These are phyloP conservation scores for Tolypocladium ovalisporum DNA, from an alignment of 2,329 filamentous ascomycete species.

Conservation along the genomic window DNA sequence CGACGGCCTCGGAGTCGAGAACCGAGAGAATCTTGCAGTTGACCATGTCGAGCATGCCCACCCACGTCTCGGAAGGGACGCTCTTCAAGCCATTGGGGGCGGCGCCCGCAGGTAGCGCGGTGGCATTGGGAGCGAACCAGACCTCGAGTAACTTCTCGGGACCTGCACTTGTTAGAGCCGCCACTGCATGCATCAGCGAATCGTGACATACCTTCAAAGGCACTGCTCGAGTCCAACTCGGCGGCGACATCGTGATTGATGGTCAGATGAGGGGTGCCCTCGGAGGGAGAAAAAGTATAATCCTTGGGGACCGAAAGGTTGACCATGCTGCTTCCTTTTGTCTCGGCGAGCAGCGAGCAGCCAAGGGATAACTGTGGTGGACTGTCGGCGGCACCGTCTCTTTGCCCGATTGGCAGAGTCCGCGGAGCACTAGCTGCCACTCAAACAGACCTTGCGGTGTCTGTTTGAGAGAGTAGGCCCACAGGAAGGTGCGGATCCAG, in stretches of 20 bases:
- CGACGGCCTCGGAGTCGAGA: slow-evolving; percentile 84
- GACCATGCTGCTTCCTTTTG: slow-evolving; percentile 48
- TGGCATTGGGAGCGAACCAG: slow-evolving; percentile 82
- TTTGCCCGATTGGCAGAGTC: slow-evolving; percentile 36
- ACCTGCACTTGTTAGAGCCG: slow-evolving; percentile 33
- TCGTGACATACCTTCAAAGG: slow-evolving; percentile 65
- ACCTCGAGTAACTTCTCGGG: slow-evolving; percentile 98
- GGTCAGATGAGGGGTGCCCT: slow-evolving; percentile 78
- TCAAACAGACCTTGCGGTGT: slow-evolving; percentile 93
- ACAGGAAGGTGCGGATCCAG: slow-evolving; percentile 53
- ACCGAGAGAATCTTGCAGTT: slow-evolving; percentile 97
- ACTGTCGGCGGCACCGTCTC: slow-evolving; percentile 4
- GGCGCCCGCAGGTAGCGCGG: slow-evolving; percentile 58
- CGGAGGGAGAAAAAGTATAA: slow-evolving; percentile 73
- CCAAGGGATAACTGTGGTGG: background rate
- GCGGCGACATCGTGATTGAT: slow-evolving; percentile 94
- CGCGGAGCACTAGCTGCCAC: slow-evolving; percentile 95
- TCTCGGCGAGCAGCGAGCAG: background rate
- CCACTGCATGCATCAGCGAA: no score
- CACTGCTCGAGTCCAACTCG: slow-evolving; percentile 88
- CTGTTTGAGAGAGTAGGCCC: slow-evolving; percentile 97
- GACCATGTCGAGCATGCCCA: slow-evolving; percentile 93
- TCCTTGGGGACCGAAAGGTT: slow-evolving; percentile 68
- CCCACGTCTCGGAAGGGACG: slow-evolving; percentile 78
- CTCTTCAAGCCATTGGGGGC: slow-evolving; percentile 73